Base-by-base conservation (phyloP, 306 rosid species). In the Quercus suber region DNA sequence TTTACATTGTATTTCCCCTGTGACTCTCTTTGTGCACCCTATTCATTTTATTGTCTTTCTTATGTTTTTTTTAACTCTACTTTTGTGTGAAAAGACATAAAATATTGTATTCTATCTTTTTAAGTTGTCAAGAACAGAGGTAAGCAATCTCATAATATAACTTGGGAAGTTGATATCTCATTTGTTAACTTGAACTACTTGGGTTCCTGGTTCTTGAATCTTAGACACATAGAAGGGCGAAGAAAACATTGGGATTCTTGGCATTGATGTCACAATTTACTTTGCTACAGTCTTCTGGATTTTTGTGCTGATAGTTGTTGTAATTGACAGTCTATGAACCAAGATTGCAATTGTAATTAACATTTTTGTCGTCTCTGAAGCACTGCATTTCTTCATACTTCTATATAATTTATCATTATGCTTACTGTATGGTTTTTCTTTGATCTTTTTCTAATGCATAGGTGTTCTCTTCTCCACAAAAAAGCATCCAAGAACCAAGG, bases 401-500 rank as follows among this genome's bases (percentile, higher is more conserved):
- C 27, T n/a, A 10, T 35, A n/a, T 9, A 33, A n/a, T 67, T 4
- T 21, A 3, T 74, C 53, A 67, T 55, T 49, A 65, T 80, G 19
- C 59, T 81, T 45, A 61, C 71, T 33, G 60, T 51, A 45, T 35
- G 69, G 33, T 19, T 73, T 67, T 77, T 37, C 63, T 75, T 35
- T 78, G 37, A 35, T 55, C 19, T 51, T 73, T 86, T 86, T 49
- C 81, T 72, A 67, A 81, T 81, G 70, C 78, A 73, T 75, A 96
- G 99, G 99, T 33, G 92, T 96, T 85, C 86, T 96, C 83, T 93
- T 96, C 89, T 93, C 99, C 77, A 83, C 97, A 56, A 96, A 96
- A 85, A 89, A 82, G 76, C 99, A 96, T 90, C 93, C 94, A 58
- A 87, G 97, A 79, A 96, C 94, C 80, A 96, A 96, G 85, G 97